Evolutionary conservation across 441 rosid genomes (phyloP).

Genomic region (Isatis lusitanica): DNA sequence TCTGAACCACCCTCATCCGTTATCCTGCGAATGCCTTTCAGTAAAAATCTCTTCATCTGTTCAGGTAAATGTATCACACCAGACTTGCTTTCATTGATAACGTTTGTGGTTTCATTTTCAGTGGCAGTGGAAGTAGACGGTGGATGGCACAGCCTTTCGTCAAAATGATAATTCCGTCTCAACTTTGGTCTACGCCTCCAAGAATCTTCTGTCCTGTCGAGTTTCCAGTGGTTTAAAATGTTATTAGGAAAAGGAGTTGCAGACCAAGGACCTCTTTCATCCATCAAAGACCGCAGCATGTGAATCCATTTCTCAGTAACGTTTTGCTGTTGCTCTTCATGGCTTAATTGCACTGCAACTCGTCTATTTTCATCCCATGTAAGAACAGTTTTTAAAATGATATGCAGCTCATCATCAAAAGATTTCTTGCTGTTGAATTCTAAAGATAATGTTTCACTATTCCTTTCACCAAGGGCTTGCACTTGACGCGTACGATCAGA

Average conservation of each 20-base stretch:
- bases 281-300: conserved; percentile 92
- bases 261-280: conserved; percentile 99
- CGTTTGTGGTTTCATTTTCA: conserved; percentile 48
- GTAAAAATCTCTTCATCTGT: conserved; percentile 93
- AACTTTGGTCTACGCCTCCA: conserved; percentile 98
- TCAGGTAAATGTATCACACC: conserved; percentile 91
- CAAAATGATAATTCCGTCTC: conserved; percentile 92
- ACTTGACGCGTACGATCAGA: conserved; percentile 79
- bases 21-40: conserved; percentile 85
- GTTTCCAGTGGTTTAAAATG: conserved; percentile 82
- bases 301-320: conserved; percentile 94
- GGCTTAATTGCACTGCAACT: conserved; percentile 63
- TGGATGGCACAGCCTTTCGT: conserved; percentile 78
- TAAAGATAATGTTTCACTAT: conserved; percentile 57
- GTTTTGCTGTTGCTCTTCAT: conserved; percentile 93
- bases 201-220: conserved; percentile 96
- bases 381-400: conserved; percentile 58
- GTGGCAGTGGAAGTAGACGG: conserved; percentile 49
- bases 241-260: conserved; percentile 93
- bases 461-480: conserved; percentile 65
- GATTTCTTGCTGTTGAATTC: conserved; percentile 59
- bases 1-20: conserved; percentile 88
- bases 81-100: conserved; percentile 57
- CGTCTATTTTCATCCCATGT: conserved; percentile 88
- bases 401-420: conserved; percentile 86